phyloP scores from a whole-genome alignment of 2,329 filamentous ascomycete genomes.

The Alternaria gansuensis region DNA sequence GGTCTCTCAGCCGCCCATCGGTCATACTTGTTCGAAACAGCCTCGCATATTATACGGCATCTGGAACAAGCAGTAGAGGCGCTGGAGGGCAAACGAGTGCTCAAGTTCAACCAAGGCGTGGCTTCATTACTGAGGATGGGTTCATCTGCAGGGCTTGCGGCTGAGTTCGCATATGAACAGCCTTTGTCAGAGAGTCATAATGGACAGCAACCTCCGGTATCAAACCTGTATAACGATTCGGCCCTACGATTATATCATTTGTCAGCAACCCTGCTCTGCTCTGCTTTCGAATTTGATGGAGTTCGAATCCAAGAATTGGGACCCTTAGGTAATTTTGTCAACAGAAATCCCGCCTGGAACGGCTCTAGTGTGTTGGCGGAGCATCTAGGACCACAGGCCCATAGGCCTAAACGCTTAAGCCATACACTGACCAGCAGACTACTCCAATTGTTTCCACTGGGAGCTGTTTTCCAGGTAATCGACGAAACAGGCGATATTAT shows the following conservation, averaged over 20 bases:
- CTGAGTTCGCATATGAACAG: constrained; percentile 3
- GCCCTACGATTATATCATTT: constrained; percentile 13
- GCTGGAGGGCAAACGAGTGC: constrained; percentile 13
- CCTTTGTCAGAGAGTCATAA: neutral
- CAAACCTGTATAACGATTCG: constrained; percentile 14
- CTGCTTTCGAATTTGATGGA: constrained; percentile 19
- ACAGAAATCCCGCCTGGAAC: constrained; percentile 17
- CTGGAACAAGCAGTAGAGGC: constrained; percentile 19
- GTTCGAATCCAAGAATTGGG: constrained; percentile 16
- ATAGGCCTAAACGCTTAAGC: constrained; percentile 1
- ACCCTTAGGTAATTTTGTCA: constrained; percentile 6
- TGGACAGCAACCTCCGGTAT: constrained; percentile 5
- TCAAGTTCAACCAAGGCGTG: constrained; percentile 15
- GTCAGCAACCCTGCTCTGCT: constrained; percentile 12
- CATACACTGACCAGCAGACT: constrained; percentile 3
- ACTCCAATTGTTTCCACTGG: constrained; percentile 11
- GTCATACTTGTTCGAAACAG: constrained; percentile 10
- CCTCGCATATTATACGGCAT: constrained; percentile 15
- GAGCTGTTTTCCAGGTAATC: constrained; percentile 14
- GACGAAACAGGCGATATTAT: constrained; percentile 8
- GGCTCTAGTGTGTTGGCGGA: constrained; percentile 14
- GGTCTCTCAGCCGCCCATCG: constrained; percentile 12
- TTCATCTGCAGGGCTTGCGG: neutral
- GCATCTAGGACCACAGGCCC: constrained; percentile 8
- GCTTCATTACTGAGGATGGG: constrained; percentile 13